A percentile compares a stretch with the other conserved stretches of the same genome.
These are phyloP conservation scores for Phytophthora sp. DNA, from an alignment of 352 stramenopile genomes.

Conservation along the genomic window DNA sequence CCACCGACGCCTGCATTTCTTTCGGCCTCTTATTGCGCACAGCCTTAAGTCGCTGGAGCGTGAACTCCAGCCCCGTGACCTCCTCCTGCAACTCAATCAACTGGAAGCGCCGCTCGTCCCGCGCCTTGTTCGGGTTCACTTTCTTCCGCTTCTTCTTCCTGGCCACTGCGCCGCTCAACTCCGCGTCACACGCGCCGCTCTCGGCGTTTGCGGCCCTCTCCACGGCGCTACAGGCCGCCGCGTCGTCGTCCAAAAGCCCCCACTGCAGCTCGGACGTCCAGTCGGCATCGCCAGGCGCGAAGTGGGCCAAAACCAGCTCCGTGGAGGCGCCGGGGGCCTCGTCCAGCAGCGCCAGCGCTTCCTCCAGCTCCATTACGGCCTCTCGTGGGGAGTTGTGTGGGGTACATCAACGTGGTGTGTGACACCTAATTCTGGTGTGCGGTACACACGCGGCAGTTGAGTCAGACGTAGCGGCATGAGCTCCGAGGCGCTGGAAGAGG, in stretches of 20 bases:
- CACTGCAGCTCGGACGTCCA: background rate
- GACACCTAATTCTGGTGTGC: no score
- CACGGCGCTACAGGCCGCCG: background rate
- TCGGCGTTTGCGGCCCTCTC: background rate
- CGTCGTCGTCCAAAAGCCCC: conserved; percentile 1
- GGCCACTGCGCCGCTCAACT: no score
- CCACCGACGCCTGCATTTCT: no score
- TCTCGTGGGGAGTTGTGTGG: no score
- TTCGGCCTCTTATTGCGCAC: conserved; percentile 4
- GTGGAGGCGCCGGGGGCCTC: background rate
- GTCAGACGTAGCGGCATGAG: conserved; percentile 5
- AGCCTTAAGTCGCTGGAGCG: conserved; percentile 13
- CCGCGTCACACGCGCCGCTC: no score
- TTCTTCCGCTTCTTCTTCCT: conserved; percentile 21
- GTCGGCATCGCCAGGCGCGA: background rate
- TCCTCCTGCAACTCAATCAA: conserved; percentile 22
- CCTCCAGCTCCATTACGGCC: conserved; percentile 24
- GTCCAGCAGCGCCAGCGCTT: conserved; percentile 19
- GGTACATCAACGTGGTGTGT: no score
- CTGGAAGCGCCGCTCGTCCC: conserved; percentile 32
- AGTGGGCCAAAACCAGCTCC: background rate
- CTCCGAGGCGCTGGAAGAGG: conserved; percentile 18
- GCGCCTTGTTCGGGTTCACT: conserved; percentile 36
- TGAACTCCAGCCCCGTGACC: conserved; percentile 22
- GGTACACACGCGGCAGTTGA: background rate